Evolutionary conservation across 2,329 filamentous ascomycete species (phyloP).

Genomic region (Microascus cirrosus): DNA sequence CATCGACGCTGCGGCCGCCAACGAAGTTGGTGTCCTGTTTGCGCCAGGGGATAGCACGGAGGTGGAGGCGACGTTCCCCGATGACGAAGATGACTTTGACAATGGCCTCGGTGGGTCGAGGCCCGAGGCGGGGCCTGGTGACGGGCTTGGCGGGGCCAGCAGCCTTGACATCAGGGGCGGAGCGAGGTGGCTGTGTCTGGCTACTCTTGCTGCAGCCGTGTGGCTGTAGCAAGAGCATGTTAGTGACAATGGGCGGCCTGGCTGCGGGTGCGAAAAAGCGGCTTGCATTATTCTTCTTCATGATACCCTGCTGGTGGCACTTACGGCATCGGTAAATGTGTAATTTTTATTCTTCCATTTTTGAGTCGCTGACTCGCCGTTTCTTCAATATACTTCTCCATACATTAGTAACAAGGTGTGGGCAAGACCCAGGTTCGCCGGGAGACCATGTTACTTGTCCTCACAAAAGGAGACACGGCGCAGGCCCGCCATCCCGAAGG

Average conservation of each 20-base stretch:
- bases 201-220: not conserved
- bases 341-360: not conserved
- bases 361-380: not conserved
- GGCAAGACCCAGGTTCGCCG: not conserved
- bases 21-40: slow-evolving; percentile 34
- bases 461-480: not conserved
- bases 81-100: slow-evolving; percentile 5
- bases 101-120: slow-evolving; percentile 14
- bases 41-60: slow-evolving; percentile 37
- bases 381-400: not conserved
- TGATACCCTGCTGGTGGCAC: slow-evolving; percentile 4
- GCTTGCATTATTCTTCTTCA: not conserved
- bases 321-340: not conserved
- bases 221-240: not conserved
- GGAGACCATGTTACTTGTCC: not conserved
- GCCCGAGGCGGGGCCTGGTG: slow-evolving; percentile 15
- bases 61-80: slow-evolving; percentile 17
- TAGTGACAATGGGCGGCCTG: not conserved
- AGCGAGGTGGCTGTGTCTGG: slow-evolving; percentile 1
- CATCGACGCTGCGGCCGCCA: slow-evolving; percentile 28
- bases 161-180: slow-evolving; percentile 15
- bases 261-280: not conserved
- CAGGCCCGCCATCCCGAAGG: not conserved
- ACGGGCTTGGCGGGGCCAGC: slow-evolving; percentile 20
- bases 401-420: not conserved